Base-by-base conservation (phyloP, 176 grass and related monocot genomes). In the Triticum aestivum region DNA sequence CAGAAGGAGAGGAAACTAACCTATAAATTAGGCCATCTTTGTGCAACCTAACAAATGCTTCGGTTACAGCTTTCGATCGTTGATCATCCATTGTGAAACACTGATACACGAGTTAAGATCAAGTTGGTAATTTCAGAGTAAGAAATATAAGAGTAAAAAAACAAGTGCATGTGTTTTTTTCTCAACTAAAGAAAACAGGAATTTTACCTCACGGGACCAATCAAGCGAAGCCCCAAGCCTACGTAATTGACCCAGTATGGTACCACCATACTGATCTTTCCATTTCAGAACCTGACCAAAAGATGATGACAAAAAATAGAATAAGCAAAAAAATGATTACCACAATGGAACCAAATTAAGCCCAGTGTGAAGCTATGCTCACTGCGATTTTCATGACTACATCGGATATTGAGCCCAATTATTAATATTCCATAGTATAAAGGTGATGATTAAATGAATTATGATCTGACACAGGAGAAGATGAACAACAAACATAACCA, bases 71-170 rank as follows among this genome's bases (percentile, higher is more conserved):
- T 86, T 83, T 90, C 51, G 95, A 98, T 78, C 93, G 95, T 77
- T 64, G 84, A 37, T 92, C 93, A 82, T 98, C 95, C 95, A 98
- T 98, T 78, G 95, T 98, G 80, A 98, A 98, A 89, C 93, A 93
- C 93, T 98, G 92, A 71, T 83, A 62, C 38, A 85, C 18, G 86
- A 51, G 73, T 78, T 81, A 65, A 67, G 79, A 63, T 81, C 32
- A 74, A 77, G 59, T 86, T 81, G 14, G 14, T 38, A 59, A 75
- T 52, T 35, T 82, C 18, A 45, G 10, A 83, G 59, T 56, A 73
- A 45, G 18, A 37, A 75, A 37, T 29, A 81, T 5, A 63, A 81
- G 49, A 65, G 61, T 39, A 18, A 62, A 38, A 20, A 8, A 76
- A 52, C 26, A 20, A 27, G 11, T 24, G 76, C 3, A 44, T 44